Evolutionary conservation across 1,139 yeast genomes (phyloP).

Genomic region (Tardiomyces blankii): DNA sequence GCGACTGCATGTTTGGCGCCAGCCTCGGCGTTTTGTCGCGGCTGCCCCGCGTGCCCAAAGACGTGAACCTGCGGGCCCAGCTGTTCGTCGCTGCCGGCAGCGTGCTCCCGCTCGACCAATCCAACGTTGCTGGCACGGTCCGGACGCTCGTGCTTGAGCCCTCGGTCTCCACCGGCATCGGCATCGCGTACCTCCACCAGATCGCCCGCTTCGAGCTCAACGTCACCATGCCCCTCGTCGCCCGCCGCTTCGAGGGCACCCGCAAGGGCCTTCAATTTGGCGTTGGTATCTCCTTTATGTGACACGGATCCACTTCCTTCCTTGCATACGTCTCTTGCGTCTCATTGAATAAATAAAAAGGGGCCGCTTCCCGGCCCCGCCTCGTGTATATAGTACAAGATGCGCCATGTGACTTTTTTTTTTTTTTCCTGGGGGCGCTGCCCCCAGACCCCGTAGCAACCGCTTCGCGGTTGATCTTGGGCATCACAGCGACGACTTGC

Average conservation of each 20-base stretch:
- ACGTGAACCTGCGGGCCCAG: conserved; percentile 59
- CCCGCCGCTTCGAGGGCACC: conserved; percentile 38
- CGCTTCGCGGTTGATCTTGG: no score
- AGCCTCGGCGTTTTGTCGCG: conserved; percentile 60
- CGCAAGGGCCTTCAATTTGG: conserved; percentile 93
- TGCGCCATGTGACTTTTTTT: no score
- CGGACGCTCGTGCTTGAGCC: conserved; percentile 20
- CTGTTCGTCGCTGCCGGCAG: conserved; percentile 67
- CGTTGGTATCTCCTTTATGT: conserved; percentile 75
- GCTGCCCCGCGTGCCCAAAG: conserved; percentile 37
- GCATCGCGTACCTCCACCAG: conserved; percentile 74
- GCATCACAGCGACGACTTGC: no score
- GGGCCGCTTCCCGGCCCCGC: neutral
- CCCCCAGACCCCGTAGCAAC: no score
- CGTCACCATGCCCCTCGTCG: conserved; percentile 65
- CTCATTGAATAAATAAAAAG: neutral
- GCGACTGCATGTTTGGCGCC: conserved; percentile 60
- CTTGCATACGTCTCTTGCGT: no score
- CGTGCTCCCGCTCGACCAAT: conserved; percentile 36
- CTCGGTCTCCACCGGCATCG: conserved; percentile 59
- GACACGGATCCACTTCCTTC: conserved; percentile 10
- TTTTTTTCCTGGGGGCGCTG: no score
- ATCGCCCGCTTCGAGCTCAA: conserved; percentile 87
- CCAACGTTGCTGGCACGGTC: conserved; percentile 9
- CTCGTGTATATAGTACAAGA: no score